phyloP scores from a whole-genome alignment of 345 rosid species.

The Gossypium thurberi region DNA sequence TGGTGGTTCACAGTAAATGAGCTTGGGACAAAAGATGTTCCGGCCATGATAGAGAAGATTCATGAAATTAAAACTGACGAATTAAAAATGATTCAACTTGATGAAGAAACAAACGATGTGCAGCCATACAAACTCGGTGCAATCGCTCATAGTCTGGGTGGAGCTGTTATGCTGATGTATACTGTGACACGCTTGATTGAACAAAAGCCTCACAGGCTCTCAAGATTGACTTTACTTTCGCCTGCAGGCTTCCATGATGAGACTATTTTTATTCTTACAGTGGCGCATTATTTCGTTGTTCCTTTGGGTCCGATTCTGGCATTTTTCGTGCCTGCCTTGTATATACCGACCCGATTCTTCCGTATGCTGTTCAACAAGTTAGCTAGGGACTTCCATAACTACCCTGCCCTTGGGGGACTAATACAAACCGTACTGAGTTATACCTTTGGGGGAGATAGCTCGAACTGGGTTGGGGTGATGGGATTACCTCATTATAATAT shows the following conservation, averaged over 20 bases:
- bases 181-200: constrained; percentile 53
- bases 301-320: constrained; percentile 52
- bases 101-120: constrained; percentile 49
- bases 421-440: constrained; percentile 90
- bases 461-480: constrained; percentile 94
- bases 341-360: constrained; percentile 92
- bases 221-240: constrained; percentile 67
- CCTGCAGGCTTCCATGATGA: constrained; percentile 97
- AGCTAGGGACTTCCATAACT: constrained; percentile 91
- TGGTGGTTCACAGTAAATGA: constrained; percentile 91
- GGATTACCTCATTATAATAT: constrained; percentile 94
- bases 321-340: constrained; percentile 64
- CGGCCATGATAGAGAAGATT: constrained; percentile 90
- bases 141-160: constrained; percentile 87
- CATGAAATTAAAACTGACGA: constrained; percentile 87
- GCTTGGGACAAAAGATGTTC: constrained; percentile 84
- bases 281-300: constrained; percentile 46
- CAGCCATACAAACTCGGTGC: constrained; percentile 87
- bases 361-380: constrained; percentile 89
- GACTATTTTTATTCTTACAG: constrained; percentile 49
- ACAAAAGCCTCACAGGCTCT: constrained; percentile 75
- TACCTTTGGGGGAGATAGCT: constrained; percentile 80
- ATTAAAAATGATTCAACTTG: constrained; percentile 53
- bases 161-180: constrained; percentile 84
- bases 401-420: constrained; percentile 93